A percentile compares a stretch with the other conserved stretches of the same genome.
Conservation (phyloP, 2,329 filamentous ascomycete genomes). For the Phyllosticta citribraziliensis region DNA sequence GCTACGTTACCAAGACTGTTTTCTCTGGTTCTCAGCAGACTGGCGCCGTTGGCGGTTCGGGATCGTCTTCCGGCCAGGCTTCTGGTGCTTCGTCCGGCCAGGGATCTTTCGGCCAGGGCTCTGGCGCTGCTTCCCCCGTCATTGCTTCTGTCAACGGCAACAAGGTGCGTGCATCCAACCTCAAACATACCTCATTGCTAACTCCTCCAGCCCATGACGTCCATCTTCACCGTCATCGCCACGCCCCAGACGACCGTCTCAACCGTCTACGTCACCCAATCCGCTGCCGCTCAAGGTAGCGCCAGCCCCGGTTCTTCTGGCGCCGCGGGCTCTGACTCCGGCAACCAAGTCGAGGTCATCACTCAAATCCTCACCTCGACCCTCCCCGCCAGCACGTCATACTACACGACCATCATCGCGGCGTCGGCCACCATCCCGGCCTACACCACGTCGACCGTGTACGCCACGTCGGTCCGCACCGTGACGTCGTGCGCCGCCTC, state of each 20-base stretch:
- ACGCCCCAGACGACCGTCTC: neutral
- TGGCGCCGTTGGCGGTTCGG: neutral
- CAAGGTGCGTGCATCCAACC: neutral
- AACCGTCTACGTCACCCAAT: neutral
- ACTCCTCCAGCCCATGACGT: neutral
- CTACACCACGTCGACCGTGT: conserved; percentile 1
- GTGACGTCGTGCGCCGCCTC: neutral
- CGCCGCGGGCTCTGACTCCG: neutral
- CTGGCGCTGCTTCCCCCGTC: too few species aligned
- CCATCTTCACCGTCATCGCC: neutral
- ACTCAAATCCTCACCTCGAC: neutral
- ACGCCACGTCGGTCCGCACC: conserved; percentile 3
- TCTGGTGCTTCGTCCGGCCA: too few species aligned
- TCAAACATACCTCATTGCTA: neutral
- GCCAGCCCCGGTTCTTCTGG: neutral
- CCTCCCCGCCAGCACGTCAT: neutral
- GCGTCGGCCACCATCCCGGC: neutral
- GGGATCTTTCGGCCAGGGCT: too few species aligned
- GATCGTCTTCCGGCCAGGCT: neutral
- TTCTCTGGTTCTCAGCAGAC: neutral
- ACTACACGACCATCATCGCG: conserved; percentile 3
- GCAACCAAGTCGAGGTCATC: neutral
- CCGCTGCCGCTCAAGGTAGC: neutral
- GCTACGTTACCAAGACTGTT: neutral
- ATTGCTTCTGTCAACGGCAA: neutral